These are phyloP conservation scores for Phytophthora colocasiae DNA, from an alignment of 352 stramenopile genomes.

Conservation along the genomic window DNA sequence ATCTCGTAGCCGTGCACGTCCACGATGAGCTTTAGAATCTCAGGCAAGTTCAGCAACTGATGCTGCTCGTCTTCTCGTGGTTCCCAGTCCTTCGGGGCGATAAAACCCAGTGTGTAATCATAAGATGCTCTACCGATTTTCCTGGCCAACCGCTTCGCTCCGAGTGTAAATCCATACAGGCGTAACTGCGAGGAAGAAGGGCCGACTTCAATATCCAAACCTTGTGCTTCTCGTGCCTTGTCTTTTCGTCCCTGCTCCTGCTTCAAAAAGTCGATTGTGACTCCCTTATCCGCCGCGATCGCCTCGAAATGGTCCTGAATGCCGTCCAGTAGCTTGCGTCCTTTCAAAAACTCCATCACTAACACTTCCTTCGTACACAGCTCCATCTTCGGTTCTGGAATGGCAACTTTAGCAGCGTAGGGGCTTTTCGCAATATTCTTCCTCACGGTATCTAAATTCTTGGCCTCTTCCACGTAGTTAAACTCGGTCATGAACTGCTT, in stretches of 20 bases:
- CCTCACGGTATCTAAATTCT: conserved; percentile 90
- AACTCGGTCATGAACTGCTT: conserved; percentile 99
- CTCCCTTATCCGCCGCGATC: conserved; percentile 86
- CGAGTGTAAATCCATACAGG: conserved; percentile 59
- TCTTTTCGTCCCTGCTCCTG: conserved; percentile 78
- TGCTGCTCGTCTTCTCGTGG: conserved; percentile 46
- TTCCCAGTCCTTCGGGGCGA: conserved; percentile 59
- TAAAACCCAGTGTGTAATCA: conserved; percentile 89
- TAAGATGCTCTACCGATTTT: conserved; percentile 60
- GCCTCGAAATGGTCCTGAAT: conserved; percentile 92
- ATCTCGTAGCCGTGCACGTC: conserved; percentile 94
- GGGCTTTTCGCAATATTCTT: conserved; percentile 90
- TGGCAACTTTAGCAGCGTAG: conserved; percentile 71
- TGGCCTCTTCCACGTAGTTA: conserved; percentile 94
- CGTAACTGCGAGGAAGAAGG: conserved; percentile 65
- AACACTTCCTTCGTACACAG: conserved; percentile 95
- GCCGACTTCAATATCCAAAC: conserved; percentile 79
- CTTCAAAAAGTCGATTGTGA: conserved; percentile 88
- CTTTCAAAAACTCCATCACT: conserved; percentile 95
- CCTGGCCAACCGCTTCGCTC: conserved; percentile 46
- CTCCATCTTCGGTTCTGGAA: conserved; percentile 88
- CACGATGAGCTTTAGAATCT: conserved; percentile 88
- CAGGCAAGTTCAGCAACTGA: conserved; percentile 79
- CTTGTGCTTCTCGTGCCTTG: conserved; percentile 60
- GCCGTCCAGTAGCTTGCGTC: conserved; percentile 84